Base-by-base conservation (phyloP, 805 yeast genomes). In the Scheffersomyces stipitis region DNA sequence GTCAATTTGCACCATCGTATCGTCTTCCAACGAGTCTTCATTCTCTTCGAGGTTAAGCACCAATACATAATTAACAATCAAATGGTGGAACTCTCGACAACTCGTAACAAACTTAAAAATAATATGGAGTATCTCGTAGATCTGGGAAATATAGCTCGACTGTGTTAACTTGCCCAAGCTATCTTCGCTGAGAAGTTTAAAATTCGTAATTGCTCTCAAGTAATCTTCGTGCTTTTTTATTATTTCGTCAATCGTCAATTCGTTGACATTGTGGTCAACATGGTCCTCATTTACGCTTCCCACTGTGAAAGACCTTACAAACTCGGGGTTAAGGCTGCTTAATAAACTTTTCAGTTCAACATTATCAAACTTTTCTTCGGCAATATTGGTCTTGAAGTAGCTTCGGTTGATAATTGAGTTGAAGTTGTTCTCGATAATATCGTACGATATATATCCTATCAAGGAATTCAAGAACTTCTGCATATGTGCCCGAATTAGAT, bases 171-270 rank as follows among this genome's bases (percentile, higher is more conserved):
- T 57, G 2, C 73, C 73, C 5, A 49, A 37, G 4, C 36, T 32
- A n/a, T 55, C 47, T 15, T 59, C 66, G 34, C 57, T 55, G 18
- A 69, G 48, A 8, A 69, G 39, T 32, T 63, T 65, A 45, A 58
- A 52, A 18, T 58, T 46, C 15, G 63, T 54, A 6, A 63, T 45
- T 38, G n/a, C 38, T 28, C 15, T 22, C 31, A 34, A 48, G 48
- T 40, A 67, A 3, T 41, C 40, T 15, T 52, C 49, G 45, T 73
- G 78, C 12, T 63, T 34, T 4, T 45, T 26, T 8, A 66, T 61
- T 9, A 82, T 49, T 29, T 78, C 80, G 44, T 80, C 82, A 33
- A 82, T 56, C 9, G 76, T 70, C 30, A 62, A 61, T 13, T 61
- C 64, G 29, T 58, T 57, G 44, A 42, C 33, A 15, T 45, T 45